Conservation (phyloP, 2,329 filamentous ascomycete species). For the Neonectria coccinea region DNA sequence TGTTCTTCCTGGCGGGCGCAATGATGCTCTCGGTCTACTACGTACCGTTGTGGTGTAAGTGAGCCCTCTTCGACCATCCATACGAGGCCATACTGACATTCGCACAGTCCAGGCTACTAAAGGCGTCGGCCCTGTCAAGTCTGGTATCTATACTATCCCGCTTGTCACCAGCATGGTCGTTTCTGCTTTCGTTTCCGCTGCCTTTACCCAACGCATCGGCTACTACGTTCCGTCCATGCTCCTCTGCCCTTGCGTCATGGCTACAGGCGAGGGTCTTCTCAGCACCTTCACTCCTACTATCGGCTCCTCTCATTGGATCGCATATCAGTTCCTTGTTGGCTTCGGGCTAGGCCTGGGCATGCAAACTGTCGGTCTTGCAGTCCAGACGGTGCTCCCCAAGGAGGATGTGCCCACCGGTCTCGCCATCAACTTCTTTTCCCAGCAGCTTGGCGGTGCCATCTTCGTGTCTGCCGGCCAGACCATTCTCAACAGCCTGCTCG, state of each 20-base stretch:
- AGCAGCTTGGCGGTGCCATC: constrained; percentile 69
- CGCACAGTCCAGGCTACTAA: constrained; percentile 66
- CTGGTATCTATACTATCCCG: constrained; percentile 68
- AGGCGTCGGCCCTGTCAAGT: constrained; percentile 63
- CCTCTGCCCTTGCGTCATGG: constrained; percentile 60
- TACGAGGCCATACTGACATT: constrained; percentile 32
- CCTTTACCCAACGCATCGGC: constrained; percentile 63
- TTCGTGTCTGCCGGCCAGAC: constrained; percentile 69
- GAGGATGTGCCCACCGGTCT: constrained; percentile 67
- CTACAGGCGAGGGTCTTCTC: constrained; percentile 67
- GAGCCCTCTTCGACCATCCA: background rate
- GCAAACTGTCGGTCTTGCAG: constrained; percentile 67
- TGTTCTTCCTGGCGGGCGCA: constrained; percentile 60
- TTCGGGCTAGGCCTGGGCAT: constrained; percentile 70
- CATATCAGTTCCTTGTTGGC: constrained; percentile 69
- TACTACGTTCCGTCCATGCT: constrained; percentile 72
- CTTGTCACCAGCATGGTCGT: constrained; percentile 67
- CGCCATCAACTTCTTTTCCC: constrained; percentile 67
- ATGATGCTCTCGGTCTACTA: constrained; percentile 69
- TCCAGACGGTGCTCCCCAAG: constrained; percentile 64
- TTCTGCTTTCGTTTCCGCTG: constrained; percentile 62
- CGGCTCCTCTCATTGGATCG: constrained; percentile 66
- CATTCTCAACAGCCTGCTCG: constrained; percentile 62
- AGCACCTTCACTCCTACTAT: constrained; percentile 65
- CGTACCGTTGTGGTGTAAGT: constrained; percentile 67